phyloP scores from a whole-genome alignment of 352 stramenopile species.

The Globisporangium yorkense region DNA sequence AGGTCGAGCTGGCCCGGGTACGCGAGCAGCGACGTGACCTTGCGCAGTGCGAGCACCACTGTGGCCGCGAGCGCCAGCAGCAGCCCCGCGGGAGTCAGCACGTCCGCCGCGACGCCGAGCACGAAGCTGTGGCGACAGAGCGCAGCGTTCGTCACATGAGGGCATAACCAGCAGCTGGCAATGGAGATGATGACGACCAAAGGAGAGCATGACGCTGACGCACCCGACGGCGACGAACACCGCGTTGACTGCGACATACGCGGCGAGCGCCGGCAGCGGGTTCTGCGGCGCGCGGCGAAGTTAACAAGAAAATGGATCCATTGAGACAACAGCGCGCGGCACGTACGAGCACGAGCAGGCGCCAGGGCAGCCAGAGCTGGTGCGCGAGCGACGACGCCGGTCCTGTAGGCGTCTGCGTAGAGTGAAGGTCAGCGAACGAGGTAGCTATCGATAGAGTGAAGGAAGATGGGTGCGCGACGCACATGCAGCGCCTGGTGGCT shows the following conservation, averaged over 20 bases:
- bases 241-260: conserved; percentile 48
- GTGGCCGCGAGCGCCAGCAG: conserved; percentile 34
- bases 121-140: conserved; percentile 20
- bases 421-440: neutral
- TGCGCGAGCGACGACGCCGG: conserved; percentile 31
- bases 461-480: neutral
- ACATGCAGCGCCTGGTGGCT: conserved; percentile 13
- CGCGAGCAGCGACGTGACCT: conserved; percentile 49
- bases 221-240: conserved; percentile 55
- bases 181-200: neutral
- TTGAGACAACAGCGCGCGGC: neutral
- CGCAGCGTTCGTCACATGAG: neutral
- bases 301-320: neutral
- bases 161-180: neutral
- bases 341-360: conserved; percentile 47
- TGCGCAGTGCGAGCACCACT: conserved; percentile 31
- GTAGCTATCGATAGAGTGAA: neutral
- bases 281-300: conserved; percentile 24
- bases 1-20: conserved; percentile 73
- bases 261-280: conserved; percentile 39
- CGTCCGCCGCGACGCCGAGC: conserved; percentile 33
- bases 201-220: conserved; percentile 1
- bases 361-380: conserved; percentile 72
- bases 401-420: neutral
- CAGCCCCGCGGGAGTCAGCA: conserved; percentile 51